Conservation (phyloP, 345 rosid genomes). For the Eucalyptus marginata region DNA sequence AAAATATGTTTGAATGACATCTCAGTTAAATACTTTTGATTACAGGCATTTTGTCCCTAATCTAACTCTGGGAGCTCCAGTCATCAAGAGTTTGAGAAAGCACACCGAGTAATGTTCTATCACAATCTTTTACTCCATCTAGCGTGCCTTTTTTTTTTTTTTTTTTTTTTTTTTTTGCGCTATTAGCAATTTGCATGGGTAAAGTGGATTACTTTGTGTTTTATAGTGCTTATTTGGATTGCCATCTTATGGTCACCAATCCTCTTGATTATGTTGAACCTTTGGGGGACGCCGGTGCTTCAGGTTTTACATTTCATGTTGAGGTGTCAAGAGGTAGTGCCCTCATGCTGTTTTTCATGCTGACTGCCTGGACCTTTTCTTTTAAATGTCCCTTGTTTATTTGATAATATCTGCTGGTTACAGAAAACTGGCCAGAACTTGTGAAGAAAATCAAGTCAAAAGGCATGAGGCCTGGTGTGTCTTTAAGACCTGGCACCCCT, state of each 20-base stretch:
- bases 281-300: slow-evolving; percentile 80
- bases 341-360: background rate
- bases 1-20: background rate
- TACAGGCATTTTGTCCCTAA: slow-evolving; percentile 84
- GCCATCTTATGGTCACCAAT: slow-evolving; percentile 91
- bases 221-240: slow-evolving; percentile 81
- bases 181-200: background rate
- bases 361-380: background rate
- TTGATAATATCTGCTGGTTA: background rate
- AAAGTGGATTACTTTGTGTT: background rate
- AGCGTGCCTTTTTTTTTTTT: background rate
- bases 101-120: slow-evolving; percentile 49
- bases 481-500: slow-evolving; percentile 77
- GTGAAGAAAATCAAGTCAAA: slow-evolving; percentile 49
- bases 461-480: slow-evolving; percentile 90
- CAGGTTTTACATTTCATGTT: slow-evolving; percentile 91
- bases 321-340: slow-evolving; percentile 67
- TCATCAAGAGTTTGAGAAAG: slow-evolving; percentile 82
- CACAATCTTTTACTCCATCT: background rate
- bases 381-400: background rate
- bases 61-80: slow-evolving; percentile 81
- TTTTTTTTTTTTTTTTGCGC: background rate
- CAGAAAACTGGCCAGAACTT: slow-evolving; percentile 84
- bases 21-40: background rate
- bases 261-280: slow-evolving; percentile 83